phyloP scores from a whole-genome alignment of 495 filamentous ascomycete species.

The Aspergillus egyptiacus region DNA sequence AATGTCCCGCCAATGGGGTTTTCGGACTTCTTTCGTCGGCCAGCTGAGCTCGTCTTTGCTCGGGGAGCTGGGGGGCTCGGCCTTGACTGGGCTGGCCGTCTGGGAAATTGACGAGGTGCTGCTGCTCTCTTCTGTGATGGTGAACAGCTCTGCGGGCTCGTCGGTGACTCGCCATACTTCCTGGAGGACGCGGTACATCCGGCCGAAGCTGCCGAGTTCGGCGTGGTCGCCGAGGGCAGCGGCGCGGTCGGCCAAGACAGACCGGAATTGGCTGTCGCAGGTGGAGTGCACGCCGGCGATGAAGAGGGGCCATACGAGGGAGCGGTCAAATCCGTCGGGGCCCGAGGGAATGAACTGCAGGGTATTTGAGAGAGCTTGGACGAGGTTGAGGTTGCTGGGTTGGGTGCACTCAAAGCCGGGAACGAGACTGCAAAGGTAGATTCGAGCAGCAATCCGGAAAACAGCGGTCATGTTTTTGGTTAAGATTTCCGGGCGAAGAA shows the following conservation, averaged over 20 bases:
- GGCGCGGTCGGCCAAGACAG: slow-evolving; percentile 65
- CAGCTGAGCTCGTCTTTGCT: slow-evolving; percentile 9
- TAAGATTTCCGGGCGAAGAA: slow-evolving; percentile 74
- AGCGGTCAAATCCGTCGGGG: slow-evolving; percentile 77
- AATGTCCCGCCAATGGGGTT: slow-evolving; percentile 84
- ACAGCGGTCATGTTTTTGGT: slow-evolving; percentile 80
- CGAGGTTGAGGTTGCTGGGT: slow-evolving; percentile 62
- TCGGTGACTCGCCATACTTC: slow-evolving; percentile 80
- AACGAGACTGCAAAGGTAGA: slow-evolving; percentile 91
- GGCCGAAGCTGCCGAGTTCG: slow-evolving; percentile 79
- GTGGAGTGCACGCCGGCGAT: slow-evolving; percentile 72
- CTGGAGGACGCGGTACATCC: slow-evolving; percentile 68
- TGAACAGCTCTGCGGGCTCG: slow-evolving; percentile 25
- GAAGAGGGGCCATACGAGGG: slow-evolving; percentile 87
- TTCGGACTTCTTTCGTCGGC: slow-evolving; percentile 11
- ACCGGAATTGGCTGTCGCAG: slow-evolving; percentile 64
- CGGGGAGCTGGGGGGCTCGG: slow-evolving; percentile 19
- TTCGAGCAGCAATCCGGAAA: slow-evolving; percentile 86
- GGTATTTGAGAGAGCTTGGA: slow-evolving; percentile 62
- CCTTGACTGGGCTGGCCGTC: slow-evolving; percentile 18
- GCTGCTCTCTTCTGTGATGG: slow-evolving; percentile 24
- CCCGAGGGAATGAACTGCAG: slow-evolving; percentile 79
- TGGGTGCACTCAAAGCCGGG: slow-evolving; percentile 75
- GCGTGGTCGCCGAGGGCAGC: slow-evolving; percentile 65
- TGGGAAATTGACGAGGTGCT: slow-evolving; percentile 6